phyloP scores from a whole-genome alignment of 192 early-diverging fungal species.

The Coemansia sp. region DNA sequence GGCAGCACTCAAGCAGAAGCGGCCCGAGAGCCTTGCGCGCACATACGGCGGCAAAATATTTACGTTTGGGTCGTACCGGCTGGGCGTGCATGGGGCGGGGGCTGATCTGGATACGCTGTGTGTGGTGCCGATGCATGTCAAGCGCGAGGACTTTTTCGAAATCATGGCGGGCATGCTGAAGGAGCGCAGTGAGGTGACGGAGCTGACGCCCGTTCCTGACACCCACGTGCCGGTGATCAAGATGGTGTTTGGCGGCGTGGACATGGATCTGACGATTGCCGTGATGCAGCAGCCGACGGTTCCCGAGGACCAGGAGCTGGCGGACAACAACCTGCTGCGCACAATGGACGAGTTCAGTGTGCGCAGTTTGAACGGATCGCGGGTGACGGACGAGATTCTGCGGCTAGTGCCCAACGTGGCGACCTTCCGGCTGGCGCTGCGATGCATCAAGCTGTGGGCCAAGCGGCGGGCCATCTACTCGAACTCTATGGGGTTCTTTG shows the following conservation, averaged over 20 bases:
- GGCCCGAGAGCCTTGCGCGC: constrained; percentile 75
- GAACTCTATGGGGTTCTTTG: constrained; percentile 96
- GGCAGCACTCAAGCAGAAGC: constrained; percentile 65
- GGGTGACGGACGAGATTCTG: constrained; percentile 95
- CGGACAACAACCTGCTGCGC: constrained; percentile 77
- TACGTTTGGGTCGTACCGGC: constrained; percentile 92
- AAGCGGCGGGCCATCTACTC: constrained; percentile 89
- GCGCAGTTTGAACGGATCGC: constrained; percentile 89
- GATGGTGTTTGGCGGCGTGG: constrained; percentile 84
- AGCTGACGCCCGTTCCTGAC: constrained; percentile 78
- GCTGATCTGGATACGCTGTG: constrained; percentile 99
- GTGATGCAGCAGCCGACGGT: constrained; percentile 66
- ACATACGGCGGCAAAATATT: constrained; percentile 95
- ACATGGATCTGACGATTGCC: constrained; percentile 93
- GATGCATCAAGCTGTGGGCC: constrained; percentile 96
- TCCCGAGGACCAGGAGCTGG: constrained; percentile 78
- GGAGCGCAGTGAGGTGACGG: constrained; percentile 74
- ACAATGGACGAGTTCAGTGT: constrained; percentile 83
- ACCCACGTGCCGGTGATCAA: constrained; percentile 95
- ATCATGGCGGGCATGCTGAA: constrained; percentile 83
- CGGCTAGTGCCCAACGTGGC: constrained; percentile 87
- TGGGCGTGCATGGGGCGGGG: constrained; percentile 90
- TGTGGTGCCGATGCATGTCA: constrained; percentile 84
- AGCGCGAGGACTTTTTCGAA: constrained; percentile 87
- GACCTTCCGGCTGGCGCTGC: constrained; percentile 81